These are phyloP conservation scores for Metschnikowia matae DNA, from an alignment of 805 yeast species.

Conservation along the genomic window DNA sequence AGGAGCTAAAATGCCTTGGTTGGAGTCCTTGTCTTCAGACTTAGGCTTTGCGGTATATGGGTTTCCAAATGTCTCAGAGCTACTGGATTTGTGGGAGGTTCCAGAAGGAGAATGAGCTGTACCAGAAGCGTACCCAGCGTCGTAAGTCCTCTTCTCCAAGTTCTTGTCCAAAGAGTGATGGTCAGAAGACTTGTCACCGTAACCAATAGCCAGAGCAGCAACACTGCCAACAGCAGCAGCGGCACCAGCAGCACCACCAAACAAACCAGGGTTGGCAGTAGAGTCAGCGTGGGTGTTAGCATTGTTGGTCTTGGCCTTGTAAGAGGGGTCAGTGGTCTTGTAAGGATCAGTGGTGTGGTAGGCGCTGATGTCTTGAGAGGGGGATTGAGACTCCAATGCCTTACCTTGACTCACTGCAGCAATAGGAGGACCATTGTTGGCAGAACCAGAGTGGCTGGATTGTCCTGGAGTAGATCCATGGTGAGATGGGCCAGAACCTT, in stretches of 20 bases:
- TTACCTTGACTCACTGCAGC: constrained; percentile 3
- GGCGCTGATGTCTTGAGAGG: neutral
- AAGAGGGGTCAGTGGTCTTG: neutral
- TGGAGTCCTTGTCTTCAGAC: neutral
- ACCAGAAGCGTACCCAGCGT: constrained; percentile 9
- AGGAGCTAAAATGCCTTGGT: constrained; percentile 1
- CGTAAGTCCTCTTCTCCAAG: constrained; percentile 6
- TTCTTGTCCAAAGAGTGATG: neutral
- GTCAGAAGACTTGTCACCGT: neutral
- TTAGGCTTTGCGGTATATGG: neutral
- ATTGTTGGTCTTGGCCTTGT: neutral
- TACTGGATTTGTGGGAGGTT: neutral
- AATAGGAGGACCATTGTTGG: neutral
- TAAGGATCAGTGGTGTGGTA: neutral
- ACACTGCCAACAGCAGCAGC: constrained; percentile 18
- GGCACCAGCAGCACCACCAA: constrained; percentile 13
- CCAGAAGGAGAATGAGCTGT: neutral
- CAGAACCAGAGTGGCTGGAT: neutral
- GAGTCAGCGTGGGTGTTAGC: neutral
- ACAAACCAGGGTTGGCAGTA: constrained; percentile 9
- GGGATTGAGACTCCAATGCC: neutral
- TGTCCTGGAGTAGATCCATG: neutral
- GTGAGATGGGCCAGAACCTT: constrained; percentile 2
- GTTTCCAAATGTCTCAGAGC: no score
- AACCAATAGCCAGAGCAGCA: constrained; percentile 11